These are phyloP conservation scores for Seiridium unicorne DNA, from an alignment of 2,329 filamentous ascomycete species.

Conservation along the genomic window DNA sequence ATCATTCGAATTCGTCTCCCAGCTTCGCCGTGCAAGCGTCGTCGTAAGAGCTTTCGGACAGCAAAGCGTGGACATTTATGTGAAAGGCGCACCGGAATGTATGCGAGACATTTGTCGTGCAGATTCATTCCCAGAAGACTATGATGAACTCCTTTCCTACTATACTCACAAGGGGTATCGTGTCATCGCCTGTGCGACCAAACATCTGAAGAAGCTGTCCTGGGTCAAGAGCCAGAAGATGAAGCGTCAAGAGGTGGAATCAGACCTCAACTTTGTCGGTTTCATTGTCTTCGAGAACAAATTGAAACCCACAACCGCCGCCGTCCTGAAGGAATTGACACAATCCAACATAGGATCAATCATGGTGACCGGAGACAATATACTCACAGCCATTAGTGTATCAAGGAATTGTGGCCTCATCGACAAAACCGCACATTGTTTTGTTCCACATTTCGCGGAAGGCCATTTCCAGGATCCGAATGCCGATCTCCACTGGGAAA, in stretches of 20 bases:
- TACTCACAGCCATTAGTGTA: conserved; percentile 93
- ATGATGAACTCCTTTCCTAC: conserved; percentile 81
- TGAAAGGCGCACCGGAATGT: conserved; percentile 95
- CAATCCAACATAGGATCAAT: conserved; percentile 83
- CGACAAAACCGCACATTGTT: conserved; percentile 80
- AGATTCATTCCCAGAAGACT: conserved; percentile 83
- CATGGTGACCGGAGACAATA: conserved; percentile 99
- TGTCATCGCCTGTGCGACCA: conserved; percentile 92
- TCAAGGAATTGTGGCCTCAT: conserved; percentile 86
- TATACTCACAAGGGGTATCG: conserved; percentile 97
- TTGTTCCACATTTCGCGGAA: conserved; percentile 83
- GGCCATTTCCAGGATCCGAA: conserved; percentile 72
- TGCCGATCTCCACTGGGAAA: conserved; percentile 82
- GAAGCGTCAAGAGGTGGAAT: conserved; percentile 82
- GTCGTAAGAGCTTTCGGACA: conserved; percentile 86
- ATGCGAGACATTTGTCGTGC: conserved; percentile 90
- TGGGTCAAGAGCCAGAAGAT: conserved; percentile 97
- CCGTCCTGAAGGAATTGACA: conserved; percentile 77
- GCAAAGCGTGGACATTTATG: conserved; percentile 81
- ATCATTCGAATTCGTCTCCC: conserved; percentile 91
- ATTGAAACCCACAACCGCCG: conserved; percentile 81
- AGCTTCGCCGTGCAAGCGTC: conserved; percentile 88
- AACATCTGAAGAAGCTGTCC: conserved; percentile 80
- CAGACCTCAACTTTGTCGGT: conserved; percentile 79
- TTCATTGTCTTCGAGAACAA: conserved; percentile 99